A percentile compares a stretch with the other conserved stretches of the same genome.
Conservation (phyloP, 2,329 filamentous ascomycete genomes). For the Cladorrhinum sp. region DNA sequence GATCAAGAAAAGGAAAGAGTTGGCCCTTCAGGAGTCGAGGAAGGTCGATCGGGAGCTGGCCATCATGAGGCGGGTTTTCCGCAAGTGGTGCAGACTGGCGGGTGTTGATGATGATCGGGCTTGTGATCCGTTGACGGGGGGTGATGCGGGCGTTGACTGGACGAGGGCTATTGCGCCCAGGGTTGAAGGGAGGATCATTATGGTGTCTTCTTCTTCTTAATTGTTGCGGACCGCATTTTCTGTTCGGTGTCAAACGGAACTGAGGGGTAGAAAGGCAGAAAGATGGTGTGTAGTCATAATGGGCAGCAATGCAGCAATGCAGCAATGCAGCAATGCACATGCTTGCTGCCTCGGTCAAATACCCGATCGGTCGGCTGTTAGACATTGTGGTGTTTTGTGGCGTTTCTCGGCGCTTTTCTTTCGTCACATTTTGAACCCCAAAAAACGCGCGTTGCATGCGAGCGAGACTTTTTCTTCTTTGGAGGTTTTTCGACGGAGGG, state of each 20-base stretch:
- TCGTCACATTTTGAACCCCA: neutral
- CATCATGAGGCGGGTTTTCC: slow-evolving; percentile 65
- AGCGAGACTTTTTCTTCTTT: no score
- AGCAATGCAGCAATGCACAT: no score
- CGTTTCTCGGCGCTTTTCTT: neutral
- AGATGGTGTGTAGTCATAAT: no score
- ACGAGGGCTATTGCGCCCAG: slow-evolving; percentile 75
- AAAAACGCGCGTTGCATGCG: no score
- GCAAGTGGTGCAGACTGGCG: slow-evolving; percentile 69
- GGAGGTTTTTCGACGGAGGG: no score
- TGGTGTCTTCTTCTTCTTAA: slow-evolving; percentile 30
- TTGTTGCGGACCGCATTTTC: no score
- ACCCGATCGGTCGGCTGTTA: no score
- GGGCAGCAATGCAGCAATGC: no score
- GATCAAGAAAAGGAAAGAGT: slow-evolving; percentile 36
- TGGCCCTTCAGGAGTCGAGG: slow-evolving; percentile 35
- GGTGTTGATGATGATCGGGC: slow-evolving; percentile 52
- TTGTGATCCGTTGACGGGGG: slow-evolving; percentile 56
- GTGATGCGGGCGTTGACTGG: slow-evolving; percentile 67
- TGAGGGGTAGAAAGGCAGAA: neutral
- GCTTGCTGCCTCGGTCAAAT: neutral
- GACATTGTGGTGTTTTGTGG: neutral
- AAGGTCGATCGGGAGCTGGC: slow-evolving; percentile 55
- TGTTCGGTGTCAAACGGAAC: no score
- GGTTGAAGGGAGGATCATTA: slow-evolving; percentile 71